Conservation (phyloP, 2,329 filamentous ascomycete genomes). For the Neopestalotiopsis sp. region DNA sequence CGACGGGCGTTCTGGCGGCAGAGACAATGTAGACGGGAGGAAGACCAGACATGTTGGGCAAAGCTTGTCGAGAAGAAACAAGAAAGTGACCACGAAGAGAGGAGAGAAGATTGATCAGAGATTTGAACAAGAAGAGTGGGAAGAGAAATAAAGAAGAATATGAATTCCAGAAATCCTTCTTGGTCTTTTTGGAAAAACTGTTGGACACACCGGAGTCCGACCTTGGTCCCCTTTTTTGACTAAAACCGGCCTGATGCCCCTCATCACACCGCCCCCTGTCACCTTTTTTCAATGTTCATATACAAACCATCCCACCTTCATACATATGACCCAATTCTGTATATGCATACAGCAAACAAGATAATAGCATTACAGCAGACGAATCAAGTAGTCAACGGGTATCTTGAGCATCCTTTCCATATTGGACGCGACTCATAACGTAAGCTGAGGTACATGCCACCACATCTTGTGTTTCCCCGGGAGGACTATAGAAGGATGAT, state of each 20-base stretch:
- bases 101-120: not conserved
- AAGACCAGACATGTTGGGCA: slow-evolving; percentile 72
- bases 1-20: slow-evolving; percentile 86
- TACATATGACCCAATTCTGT: not conserved
- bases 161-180: not conserved
- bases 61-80: not conserved
- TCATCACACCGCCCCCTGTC: slow-evolving; percentile 16
- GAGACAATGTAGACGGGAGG: slow-evolving; percentile 97
- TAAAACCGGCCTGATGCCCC: slow-evolving; percentile 14
- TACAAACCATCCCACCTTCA: not conserved
- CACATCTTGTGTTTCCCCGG: too few relatives aligned
- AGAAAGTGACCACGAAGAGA: not conserved
- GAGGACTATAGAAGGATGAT: too few relatives aligned
- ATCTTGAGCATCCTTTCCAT: too few relatives aligned
- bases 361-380: not conserved
- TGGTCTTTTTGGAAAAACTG: not conserved
- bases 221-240: slow-evolving; percentile 15
- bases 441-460: too few relatives aligned
- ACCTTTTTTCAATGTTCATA: not conserved
- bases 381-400: too few relatives aligned
- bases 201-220: slow-evolving; percentile 3
- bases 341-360: not conserved
- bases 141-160: not conserved
- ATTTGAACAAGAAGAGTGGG: not conserved
- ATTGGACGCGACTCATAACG: too few relatives aligned